phyloP scores from a whole-genome alignment of 2,329 filamentous ascomycete species.

The Claviceps fusiformis region DNA sequence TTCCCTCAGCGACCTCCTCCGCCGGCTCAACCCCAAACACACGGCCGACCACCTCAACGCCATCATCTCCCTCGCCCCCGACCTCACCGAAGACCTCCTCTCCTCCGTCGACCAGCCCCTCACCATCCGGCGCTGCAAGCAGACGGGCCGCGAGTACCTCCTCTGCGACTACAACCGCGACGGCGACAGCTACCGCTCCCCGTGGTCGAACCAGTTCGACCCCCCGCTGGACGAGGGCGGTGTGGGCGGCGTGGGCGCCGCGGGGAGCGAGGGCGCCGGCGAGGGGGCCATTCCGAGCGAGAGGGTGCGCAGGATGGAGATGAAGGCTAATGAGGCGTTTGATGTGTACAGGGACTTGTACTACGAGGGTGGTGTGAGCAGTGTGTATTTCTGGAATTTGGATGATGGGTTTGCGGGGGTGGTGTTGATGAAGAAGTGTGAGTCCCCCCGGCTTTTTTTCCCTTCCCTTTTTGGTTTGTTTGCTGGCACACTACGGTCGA shows the following conservation, averaged over 20 bases:
- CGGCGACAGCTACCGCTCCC: constrained; percentile 91
- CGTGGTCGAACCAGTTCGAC: constrained; percentile 99
- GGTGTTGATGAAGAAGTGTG: constrained; percentile 88
- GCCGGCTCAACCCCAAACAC: constrained; percentile 88
- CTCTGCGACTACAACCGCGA: constrained; percentile 99
- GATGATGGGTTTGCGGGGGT: constrained; percentile 97
- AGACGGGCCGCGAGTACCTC: constrained; percentile 87
- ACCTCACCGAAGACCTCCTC: constrained; percentile 92
- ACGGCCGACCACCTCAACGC: constrained; percentile 77
- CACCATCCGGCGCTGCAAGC: constrained; percentile 69
- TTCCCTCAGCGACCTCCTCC: constrained; percentile 73
- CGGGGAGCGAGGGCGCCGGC: constrained; percentile 45
- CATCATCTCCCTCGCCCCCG: constrained; percentile 78
- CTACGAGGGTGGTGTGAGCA: constrained; percentile 90
- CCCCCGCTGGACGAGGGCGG: constrained; percentile 63
- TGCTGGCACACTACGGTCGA: not conserved
- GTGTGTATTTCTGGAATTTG: constrained; percentile 96
- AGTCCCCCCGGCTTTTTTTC: constrained; percentile 15
- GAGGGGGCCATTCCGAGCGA: constrained; percentile 85
- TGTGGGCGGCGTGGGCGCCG: constrained; percentile 35
- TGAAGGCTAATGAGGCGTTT: constrained; percentile 89
- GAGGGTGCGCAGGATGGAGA: constrained; percentile 81
- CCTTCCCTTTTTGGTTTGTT: not conserved
- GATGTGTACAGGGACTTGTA: constrained; percentile 95
- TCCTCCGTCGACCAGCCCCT: constrained; percentile 96